Base-by-base conservation (phyloP, 371 early-diverging fungal species). In the Cladochytrium tenue region DNA sequence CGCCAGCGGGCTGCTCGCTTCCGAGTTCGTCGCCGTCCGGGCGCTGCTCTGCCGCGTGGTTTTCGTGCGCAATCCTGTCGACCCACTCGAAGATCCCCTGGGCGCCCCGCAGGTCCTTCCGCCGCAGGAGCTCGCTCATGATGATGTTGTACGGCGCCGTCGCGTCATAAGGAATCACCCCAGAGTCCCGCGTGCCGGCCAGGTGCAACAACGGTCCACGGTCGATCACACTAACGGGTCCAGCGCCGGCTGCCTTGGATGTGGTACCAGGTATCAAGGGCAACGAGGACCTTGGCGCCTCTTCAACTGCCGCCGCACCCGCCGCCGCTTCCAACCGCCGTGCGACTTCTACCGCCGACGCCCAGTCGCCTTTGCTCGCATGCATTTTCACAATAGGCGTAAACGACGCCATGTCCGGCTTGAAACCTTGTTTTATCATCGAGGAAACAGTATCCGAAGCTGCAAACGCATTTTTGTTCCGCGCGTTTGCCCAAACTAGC, bases 91-190 rank as follows among this genome's bases (percentile, higher is more conserved):
- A 61, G 5, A 61, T 5, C 28, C n/a, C 27, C 43, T 36, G 4
- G 3, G 62, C 62, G 13, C 20, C 27, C 30, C 20, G 2, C 20
- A 20, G 52, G 23, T 61, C 51, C 5, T 25, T 3, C 3, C 2
- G 2, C 52, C 23, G 15, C 34, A 51, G 23, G 3, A 61, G 20
- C 62, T 20, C 26, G 52, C 7, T 7, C 17, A 61, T 61, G 13
- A 61, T 3, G 32, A 61, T 61, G 26, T 30, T 30, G 43, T 61
- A 61, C 31, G 62, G 33, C 13, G 31, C 43, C 62, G 25, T 61
- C 62, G 5, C 51, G 62, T 51, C 35, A 13, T 23, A 61, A 3
- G 13, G n/a, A 50, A 3, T 4, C 5, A 25, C 30, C 2, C 52
- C 35, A 30, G 51, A 43, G 43, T 2, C 28, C 31, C 52, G 4